Base-by-base conservation (phyloP, 2,329 filamentous ascomycete species). In the Talaromyces sp. region DNA sequence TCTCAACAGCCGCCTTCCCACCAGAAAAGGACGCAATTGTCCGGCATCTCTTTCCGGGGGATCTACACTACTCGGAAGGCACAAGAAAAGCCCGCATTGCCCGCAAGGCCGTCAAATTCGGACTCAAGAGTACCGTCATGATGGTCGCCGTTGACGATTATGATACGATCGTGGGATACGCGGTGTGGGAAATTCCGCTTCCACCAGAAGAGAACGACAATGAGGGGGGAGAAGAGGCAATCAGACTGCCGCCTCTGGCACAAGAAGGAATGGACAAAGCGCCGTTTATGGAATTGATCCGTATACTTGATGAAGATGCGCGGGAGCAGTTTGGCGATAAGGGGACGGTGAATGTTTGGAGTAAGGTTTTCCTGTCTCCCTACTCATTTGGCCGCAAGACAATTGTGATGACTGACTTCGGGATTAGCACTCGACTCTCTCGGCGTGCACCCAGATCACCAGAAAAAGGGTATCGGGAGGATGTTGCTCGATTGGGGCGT, bases 121-220 rank as follows among this genome's bases (percentile, higher is more conserved):
- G 33, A 1, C 42, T 37, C 6, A 48, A 60, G 14, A 37, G 14
- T n/a, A 50, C 33, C 25, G 12, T n/a, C 7, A 39, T 60, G 5
- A 60, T 60, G 58, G 28, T 60, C 31, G 58, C 58, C 14, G 58
- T 60, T 23, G 57, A 59, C 21, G 58, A 60, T 35, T 5, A 37
- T 3, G 21, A 7, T 9, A 37, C 4, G 42, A 42, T 60, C 18
- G 58, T 50, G 18, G 58, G 58, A 9, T 60, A 60, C 25, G 18
- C 58, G 2, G 23, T 50, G 16, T 60, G 58, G 58, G 42, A 60
- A 21, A 28, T 60, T 1, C 58, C 58, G 4, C n/a, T 31, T 21
- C 5, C 25, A 31, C 18, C 11, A 4, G 2, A 2, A 8, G 58
- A 28, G 2, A 21, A 25, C 16, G 11, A 14, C 1, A 31, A 46